Evolutionary conservation across 352 stramenopile species (phyloP).

Genomic region (Phytophthora nicotianae): DNA sequence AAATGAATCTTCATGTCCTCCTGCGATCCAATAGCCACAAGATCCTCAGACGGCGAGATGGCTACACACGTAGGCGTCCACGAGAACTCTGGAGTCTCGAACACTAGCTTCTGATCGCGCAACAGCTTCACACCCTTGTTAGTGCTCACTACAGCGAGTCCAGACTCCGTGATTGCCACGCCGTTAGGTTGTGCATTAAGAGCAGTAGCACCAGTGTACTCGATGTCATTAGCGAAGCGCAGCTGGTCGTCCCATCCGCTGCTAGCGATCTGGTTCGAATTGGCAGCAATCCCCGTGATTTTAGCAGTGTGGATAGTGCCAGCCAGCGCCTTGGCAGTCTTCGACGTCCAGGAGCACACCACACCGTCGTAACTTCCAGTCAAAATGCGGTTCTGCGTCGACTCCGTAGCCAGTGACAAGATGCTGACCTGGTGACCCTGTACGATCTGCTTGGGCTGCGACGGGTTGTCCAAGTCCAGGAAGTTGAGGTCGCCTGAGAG

Average conservation of each 20-base stretch:
- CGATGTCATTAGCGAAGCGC: constrained; percentile 62
- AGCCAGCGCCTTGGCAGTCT: constrained; percentile 47
- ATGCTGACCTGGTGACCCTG: constrained; percentile 94
- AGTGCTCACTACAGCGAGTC: constrained; percentile 66
- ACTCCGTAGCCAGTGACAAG: constrained; percentile 84
- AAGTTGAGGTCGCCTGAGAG: constrained; percentile 88
- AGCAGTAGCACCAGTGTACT: constrained; percentile 66
- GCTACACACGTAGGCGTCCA: constrained; percentile 83
- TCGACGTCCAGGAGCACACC: constrained; percentile 89
- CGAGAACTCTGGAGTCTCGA: constrained; percentile 75
- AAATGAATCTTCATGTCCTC: constrained; percentile 90
- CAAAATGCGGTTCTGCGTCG: constrained; percentile 73
- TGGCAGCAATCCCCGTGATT: constrained; percentile 81
- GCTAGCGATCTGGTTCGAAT: constrained; percentile 73
- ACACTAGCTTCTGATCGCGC: constrained; percentile 68
- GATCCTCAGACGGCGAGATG: constrained; percentile 68
- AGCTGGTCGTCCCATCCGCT: constrained; percentile 93
- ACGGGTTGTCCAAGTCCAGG: constrained; percentile 66
- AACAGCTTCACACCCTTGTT: constrained; percentile 89
- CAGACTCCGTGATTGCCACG: constrained; percentile 61
- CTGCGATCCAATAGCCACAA: constrained; percentile 79
- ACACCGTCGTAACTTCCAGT: constrained; percentile 96
- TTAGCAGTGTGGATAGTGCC: constrained; percentile 71
- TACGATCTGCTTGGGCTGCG: constrained; percentile 79
- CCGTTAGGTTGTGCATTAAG: constrained; percentile 77